Evolutionary conservation across 2,329 filamentous ascomycete species (phyloP).

Genomic region (Lasiodiplodia hormozganensis): DNA sequence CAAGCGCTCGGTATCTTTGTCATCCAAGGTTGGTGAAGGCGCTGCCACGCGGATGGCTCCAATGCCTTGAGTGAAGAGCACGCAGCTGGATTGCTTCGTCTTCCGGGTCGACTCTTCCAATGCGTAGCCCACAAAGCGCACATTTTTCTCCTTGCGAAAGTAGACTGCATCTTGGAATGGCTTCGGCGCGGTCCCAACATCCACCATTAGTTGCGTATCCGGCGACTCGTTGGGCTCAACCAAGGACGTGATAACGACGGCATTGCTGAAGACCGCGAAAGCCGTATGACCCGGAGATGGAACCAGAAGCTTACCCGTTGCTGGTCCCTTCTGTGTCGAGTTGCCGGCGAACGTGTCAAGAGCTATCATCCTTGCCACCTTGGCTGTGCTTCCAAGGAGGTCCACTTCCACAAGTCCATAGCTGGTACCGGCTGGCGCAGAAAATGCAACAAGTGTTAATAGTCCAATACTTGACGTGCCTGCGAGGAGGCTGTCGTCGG

Average conservation of each 20-base stretch:
- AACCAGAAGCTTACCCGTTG: conserved; percentile 64
- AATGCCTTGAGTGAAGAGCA: conserved; percentile 64
- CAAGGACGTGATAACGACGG: conserved; percentile 79
- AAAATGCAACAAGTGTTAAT: conserved; percentile 43
- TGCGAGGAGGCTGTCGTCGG: conserved; percentile 45
- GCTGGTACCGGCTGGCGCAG: conserved; percentile 50
- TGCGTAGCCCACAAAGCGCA: conserved; percentile 58
- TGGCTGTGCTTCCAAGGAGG: conserved; percentile 60
- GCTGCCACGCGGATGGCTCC: conserved; percentile 64
- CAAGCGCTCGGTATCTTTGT: conserved; percentile 47
- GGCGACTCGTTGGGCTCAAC: conserved; percentile 71
- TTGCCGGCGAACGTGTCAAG: conserved; percentile 56
- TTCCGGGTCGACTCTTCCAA: conserved; percentile 54
- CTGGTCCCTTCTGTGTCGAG: conserved; percentile 44
- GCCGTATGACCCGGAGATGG: conserved; percentile 81
- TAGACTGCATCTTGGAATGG: conserved; percentile 88
- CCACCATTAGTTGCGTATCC: conserved; percentile 72
- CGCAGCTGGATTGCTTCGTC: conserved; percentile 48
- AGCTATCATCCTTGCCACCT: conserved; percentile 71
- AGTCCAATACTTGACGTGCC: conserved; percentile 34
- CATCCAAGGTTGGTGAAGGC: conserved; percentile 65
- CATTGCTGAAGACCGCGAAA: conserved; percentile 80
- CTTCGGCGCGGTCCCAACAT: conserved; percentile 45
- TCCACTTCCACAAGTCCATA: conserved; percentile 79
- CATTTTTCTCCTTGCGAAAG: conserved; percentile 64